phyloP scores from a whole-genome alignment of 2,329 filamentous ascomycete species.

The Plenodomus tracheiphilus region DNA sequence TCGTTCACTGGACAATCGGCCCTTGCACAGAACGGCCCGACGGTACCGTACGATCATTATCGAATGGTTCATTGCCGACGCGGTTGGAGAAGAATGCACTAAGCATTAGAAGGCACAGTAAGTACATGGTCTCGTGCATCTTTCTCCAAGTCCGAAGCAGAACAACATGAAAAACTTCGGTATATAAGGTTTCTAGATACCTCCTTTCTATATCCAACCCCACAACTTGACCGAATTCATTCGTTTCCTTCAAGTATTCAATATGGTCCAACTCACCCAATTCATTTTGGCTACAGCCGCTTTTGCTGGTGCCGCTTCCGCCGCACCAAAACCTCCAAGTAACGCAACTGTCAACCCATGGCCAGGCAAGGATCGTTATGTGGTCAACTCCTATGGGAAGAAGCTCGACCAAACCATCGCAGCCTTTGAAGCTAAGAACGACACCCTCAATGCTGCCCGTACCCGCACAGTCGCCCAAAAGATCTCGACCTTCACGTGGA shows the following conservation, averaged over 20 bases:
- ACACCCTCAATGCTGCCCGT: conserved; percentile 30
- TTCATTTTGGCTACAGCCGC: conserved; percentile 26
- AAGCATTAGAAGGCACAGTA: conserved; percentile 6
- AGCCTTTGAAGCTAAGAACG: conserved; percentile 25
- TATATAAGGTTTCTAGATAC: conserved; percentile 15
- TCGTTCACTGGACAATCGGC: background rate
- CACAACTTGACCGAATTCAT: conserved; percentile 4
- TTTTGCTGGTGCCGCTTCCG: conserved; percentile 18
- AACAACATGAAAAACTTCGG: background rate
- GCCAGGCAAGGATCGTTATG: conserved; percentile 28
- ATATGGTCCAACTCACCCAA: conserved; percentile 30
- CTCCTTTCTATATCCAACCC: conserved; percentile 1
- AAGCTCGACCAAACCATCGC: conserved; percentile 32
- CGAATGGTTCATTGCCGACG: background rate
- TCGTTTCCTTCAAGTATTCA: conserved; percentile 5
- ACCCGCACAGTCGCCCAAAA: conserved; percentile 32
- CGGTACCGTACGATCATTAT: conserved; percentile 12
- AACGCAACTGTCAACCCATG: conserved; percentile 23
- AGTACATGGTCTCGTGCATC: conserved; percentile 4
- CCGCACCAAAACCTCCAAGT: conserved; percentile 14
- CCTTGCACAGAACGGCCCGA: conserved; percentile 11
- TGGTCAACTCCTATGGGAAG: conserved; percentile 25
- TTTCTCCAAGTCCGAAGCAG: background rate
- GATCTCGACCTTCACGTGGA: conserved; percentile 33
- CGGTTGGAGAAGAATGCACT: background rate